A percentile compares a stretch with the other conserved stretches of the same genome.
phyloP scores from a whole-genome alignment of 371 early-diverging fungal species.

The Mortierella sp. region DNA sequence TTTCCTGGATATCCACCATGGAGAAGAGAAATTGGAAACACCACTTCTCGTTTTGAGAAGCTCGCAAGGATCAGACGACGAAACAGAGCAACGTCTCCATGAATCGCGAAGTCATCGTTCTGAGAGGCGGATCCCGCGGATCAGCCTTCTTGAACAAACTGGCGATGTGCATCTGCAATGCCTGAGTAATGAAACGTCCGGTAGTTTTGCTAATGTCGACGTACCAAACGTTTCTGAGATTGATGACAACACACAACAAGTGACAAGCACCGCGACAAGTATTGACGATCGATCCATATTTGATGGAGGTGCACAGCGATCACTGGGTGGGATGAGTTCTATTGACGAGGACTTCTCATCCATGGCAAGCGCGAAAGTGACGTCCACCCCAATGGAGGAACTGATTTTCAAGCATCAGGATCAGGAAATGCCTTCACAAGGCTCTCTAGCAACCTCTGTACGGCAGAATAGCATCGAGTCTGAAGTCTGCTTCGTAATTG shows the following conservation, averaged over 20 bases:
- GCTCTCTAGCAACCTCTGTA: background rate
- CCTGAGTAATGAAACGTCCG: too few species aligned
- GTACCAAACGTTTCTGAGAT: too few species aligned
- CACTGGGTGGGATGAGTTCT: slow-evolving; percentile 1
- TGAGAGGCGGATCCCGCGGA: background rate
- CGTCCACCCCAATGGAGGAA: background rate
- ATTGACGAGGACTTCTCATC: slow-evolving; percentile 4
- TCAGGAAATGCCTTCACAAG: background rate
- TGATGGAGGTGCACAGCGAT: background rate
- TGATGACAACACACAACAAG: background rate
- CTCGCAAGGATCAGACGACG: slow-evolving; percentile 31
- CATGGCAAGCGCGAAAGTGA: background rate
- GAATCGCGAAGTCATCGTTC: background rate
- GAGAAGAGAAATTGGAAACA: background rate
- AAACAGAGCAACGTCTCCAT: background rate
- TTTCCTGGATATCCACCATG: background rate
- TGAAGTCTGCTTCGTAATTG: slow-evolving; percentile 5
- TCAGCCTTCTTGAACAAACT: too few species aligned
- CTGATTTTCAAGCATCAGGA: too few species aligned
- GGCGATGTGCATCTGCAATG: background rate
- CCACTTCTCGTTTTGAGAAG: slow-evolving; percentile 4
- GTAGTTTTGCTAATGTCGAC: too few species aligned
- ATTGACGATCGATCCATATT: background rate
- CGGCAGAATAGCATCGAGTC: background rate
- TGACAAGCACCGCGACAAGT: too few species aligned